Evolutionary conservation across 2,329 filamentous ascomycete genomes (phyloP).

Genomic region (Aspergillus sojae): DNA sequence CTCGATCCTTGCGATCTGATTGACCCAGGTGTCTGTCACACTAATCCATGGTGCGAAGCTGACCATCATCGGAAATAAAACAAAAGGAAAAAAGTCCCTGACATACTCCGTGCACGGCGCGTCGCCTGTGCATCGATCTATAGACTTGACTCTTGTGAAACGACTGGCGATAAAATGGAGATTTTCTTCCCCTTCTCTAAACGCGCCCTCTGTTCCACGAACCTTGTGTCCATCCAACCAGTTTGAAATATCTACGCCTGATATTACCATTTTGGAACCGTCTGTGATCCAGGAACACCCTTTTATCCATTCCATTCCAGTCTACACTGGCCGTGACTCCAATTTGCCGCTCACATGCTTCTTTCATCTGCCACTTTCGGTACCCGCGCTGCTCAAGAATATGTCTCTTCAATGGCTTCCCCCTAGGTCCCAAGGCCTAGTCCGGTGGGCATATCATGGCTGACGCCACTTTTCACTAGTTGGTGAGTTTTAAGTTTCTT

Average conservation of each 20-base stretch:
- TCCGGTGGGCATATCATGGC: conserved; percentile 31
- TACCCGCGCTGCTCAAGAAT: not conserved
- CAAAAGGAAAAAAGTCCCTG: not conserved
- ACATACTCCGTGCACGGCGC: not conserved
- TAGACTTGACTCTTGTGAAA: not conserved
- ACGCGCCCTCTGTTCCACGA: not conserved
- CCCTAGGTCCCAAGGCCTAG: conserved; percentile 25
- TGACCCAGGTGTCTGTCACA: not conserved
- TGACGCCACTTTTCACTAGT: conserved; percentile 20
- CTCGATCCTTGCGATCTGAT: not conserved
- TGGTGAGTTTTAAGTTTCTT: not conserved
- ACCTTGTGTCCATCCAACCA: conserved; percentile 1
- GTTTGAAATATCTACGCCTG: not conserved
- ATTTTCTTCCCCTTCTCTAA: not conserved
- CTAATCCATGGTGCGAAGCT: not conserved
- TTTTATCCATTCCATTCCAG: not conserved
- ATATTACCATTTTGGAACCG: not conserved
- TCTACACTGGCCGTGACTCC: not conserved
- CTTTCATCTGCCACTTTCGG: not conserved
- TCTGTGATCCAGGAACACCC: not conserved
- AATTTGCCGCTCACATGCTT: conserved; percentile 1
- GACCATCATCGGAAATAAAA: conserved; percentile 1
- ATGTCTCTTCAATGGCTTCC: not conserved
- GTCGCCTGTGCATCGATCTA: not conserved
- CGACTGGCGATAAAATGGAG: not conserved